Evolutionary conservation across 2,329 filamentous ascomycete species (phyloP).

Genomic region (Botryotinia convoluta): DNA sequence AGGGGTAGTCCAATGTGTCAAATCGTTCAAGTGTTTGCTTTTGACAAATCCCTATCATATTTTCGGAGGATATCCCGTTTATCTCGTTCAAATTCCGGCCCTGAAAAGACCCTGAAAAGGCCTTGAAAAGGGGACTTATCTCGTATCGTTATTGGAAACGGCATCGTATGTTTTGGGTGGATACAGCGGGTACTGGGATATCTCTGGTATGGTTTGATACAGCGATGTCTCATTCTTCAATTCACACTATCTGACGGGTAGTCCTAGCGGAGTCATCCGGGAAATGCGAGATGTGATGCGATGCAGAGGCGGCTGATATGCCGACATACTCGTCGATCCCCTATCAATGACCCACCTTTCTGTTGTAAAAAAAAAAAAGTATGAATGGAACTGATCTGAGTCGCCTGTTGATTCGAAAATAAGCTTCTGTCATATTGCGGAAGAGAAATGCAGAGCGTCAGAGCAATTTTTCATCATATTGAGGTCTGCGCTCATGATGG

Average conservation of each 20-base stretch:
- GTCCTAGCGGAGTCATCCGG: background rate
- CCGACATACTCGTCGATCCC: background rate
- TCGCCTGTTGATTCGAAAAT: background rate
- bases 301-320: background rate
- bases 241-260: background rate
- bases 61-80: background rate
- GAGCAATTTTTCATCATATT: background rate
- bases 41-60: background rate
- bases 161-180: background rate
- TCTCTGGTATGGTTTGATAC: background rate
- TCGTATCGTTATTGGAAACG: background rate
- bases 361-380: background rate
- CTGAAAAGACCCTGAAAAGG: background rate
- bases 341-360: background rate
- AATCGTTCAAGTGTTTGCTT: constrained; percentile 8
- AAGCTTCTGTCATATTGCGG: background rate
- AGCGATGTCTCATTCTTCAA: background rate
- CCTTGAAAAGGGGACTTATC: background rate
- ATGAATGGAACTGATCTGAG: background rate
- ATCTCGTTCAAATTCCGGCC: background rate
- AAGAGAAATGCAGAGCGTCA: background rate
- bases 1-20: background rate
- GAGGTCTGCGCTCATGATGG: background rate
- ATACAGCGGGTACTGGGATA: background rate
- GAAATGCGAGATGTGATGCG: background rate